Conservation (phyloP, 108 stramenopile species). For the Skeletonema potamos region DNA sequence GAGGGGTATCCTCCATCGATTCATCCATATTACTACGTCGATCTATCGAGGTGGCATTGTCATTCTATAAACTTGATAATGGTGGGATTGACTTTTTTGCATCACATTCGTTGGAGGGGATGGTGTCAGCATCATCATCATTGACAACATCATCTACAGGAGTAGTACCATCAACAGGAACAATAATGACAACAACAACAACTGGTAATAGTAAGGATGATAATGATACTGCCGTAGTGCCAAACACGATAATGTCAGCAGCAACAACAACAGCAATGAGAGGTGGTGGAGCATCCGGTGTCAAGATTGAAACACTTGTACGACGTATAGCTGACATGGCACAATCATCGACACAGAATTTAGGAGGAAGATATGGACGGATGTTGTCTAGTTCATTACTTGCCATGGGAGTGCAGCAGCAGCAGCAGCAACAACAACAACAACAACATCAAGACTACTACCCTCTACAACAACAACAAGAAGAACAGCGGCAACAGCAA, state of each 20-base stretch:
- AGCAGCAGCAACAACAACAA: too few relatives aligned
- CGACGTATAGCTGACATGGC: slow-evolving; percentile 66
- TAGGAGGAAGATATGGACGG: slow-evolving; percentile 38
- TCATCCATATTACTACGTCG: slow-evolving; percentile 44
- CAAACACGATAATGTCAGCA: not conserved
- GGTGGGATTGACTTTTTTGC: slow-evolving; percentile 46
- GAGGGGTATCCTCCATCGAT: slow-evolving; percentile 62
- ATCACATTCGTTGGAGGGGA: slow-evolving; percentile 40
- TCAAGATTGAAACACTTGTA: slow-evolving; percentile 40
- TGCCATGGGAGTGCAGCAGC: slow-evolving; percentile 40
- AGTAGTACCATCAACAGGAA: too few relatives aligned
- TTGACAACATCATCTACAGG: too few relatives aligned
- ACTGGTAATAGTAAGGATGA: not conserved
- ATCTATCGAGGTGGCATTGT: slow-evolving; percentile 36
- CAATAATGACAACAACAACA: not conserved
- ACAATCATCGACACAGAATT: slow-evolving; percentile 65
- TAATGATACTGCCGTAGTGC: not conserved
- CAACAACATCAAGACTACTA: too few relatives aligned
- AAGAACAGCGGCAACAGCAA: not conserved
- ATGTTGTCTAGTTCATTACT: slow-evolving; percentile 60
- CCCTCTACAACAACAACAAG: too few relatives aligned
- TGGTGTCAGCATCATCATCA: too few relatives aligned
- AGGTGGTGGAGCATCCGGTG: slow-evolving; percentile 33
- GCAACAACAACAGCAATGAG: not conserved
- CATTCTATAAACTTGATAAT: slow-evolving; percentile 35